Base-by-base conservation (phyloP, 2,329 filamentous ascomycete genomes). In the Tolypocladium nubicola region DNA sequence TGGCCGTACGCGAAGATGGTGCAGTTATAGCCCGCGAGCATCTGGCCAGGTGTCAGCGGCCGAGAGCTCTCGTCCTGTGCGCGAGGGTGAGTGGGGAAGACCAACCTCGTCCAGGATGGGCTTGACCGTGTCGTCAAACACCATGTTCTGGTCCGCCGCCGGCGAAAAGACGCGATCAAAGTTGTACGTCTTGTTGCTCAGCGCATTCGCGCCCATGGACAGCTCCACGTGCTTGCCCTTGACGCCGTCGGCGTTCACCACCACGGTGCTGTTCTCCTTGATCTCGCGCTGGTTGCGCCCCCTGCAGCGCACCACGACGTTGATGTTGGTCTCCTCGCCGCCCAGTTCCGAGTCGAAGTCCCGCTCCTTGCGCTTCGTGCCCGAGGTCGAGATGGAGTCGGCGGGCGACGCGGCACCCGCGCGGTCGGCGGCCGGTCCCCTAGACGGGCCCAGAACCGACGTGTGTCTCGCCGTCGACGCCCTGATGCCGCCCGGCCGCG, bases 1-100 rank as follows among this genome's bases (percentile, higher is more conserved):
- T 99, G 94, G 33, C 94, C 94, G 70, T 99, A 99, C 39, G 94
- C 94, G 66, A 99, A 99, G 59, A 99, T 96, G 6, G 94, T 99
- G 75, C 94, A 99, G 71, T 99, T 99, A 75, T 90, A 97, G 55
- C 94, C 94, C 30, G 86, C 82, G 47, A 99, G 81, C 80, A 97
- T 96, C 90, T 96, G 64, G 19, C 6, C 26, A 58, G 26, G 56
- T 49, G 53, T 64, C 41, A 56, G 53, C 57, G 40, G n/a, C 9
- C 30, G 21, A 9, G 39, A 21, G 11, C 6, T 10, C 14, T 37
- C 9, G 19, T 52, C 35, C 10, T 33, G 13, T 19, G n/a, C 4
- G 3, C 14, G 21, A 21, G 26, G 30, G 14, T 33, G 30, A 56
- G 55, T 2, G 33, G 0, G 19, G 7, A 35, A 40, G 50, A 67